phyloP scores from a whole-genome alignment of 768 basidiomycete genomes.

The Pisolithus sp. region DNA sequence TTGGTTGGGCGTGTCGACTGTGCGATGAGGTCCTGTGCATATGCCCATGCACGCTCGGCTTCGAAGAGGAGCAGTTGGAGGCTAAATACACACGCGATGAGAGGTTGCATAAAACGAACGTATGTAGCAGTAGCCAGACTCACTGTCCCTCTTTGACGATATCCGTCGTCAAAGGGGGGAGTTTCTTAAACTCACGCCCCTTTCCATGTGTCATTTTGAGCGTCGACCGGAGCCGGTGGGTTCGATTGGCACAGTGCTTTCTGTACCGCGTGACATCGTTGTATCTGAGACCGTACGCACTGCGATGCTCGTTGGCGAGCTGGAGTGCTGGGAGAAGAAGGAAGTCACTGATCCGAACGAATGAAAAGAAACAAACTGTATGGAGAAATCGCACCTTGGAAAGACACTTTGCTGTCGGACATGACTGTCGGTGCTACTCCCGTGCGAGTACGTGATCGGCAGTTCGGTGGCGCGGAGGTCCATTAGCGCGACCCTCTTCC shows the following conservation, averaged over 20 bases:
- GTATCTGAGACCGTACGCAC: conserved; percentile 84
- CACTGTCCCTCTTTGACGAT: conserved; percentile 81
- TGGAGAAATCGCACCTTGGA: conserved; percentile 33
- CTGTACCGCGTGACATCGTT: conserved; percentile 88
- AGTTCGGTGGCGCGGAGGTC: too few species aligned
- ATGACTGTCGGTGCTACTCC: conserved; percentile 5
- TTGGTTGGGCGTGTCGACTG: conserved; percentile 48
- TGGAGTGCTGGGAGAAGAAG: conserved; percentile 55
- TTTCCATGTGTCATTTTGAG: conserved; percentile 85
- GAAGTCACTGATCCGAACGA: background rate
- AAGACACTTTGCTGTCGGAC: conserved; percentile 26
- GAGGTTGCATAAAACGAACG: conserved; percentile 7
- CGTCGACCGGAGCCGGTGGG: conserved; percentile 78
- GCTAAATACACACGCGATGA: conserved; percentile 30
- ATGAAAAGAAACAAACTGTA: background rate
- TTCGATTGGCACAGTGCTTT: conserved; percentile 87
- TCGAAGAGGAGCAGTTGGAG: conserved; percentile 84
- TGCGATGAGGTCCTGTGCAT: conserved; percentile 71
- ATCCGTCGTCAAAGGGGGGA: conserved; percentile 61
- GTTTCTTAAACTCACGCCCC: conserved; percentile 85
- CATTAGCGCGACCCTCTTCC: too few species aligned
- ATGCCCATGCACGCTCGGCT: conserved; percentile 87
- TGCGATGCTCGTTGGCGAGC: conserved; percentile 83
- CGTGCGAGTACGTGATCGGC: too few species aligned
- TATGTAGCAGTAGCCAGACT: conserved; percentile 26